These are phyloP conservation scores for Thinopyrum elongatum DNA, from an alignment of 176 grass and related monocot species.

Conservation along the genomic window DNA sequence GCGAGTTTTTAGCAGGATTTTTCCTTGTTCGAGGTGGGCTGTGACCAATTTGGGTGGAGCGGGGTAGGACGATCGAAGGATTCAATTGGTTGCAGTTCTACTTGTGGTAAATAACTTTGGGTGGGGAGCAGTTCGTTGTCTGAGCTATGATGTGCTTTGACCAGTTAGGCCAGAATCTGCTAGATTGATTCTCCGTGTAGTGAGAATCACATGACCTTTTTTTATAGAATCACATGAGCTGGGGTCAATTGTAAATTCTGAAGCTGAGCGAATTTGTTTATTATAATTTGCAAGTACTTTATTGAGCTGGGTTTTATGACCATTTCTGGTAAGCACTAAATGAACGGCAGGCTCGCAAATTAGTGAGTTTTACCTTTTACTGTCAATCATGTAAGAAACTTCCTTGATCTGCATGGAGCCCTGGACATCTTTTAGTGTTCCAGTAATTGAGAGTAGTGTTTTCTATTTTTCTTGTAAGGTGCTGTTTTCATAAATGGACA, in stretches of 20 bases:
- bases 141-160: no score
- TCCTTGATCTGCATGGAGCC: slow-evolving; percentile 5
- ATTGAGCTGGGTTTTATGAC: not conserved
- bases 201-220: not conserved
- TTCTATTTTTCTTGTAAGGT: not conserved
- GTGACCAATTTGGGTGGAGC: not conserved
- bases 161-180: not conserved
- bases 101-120: not conserved
- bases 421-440: not conserved
- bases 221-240: not conserved
- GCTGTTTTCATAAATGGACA: not conserved
- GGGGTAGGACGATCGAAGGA: not conserved
- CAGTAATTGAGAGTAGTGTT: not conserved
- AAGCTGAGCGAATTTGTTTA: not conserved
- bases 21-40: not conserved
- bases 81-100: not conserved
- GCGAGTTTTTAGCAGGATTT: not conserved
- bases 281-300: not conserved
- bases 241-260: slow-evolving; percentile 8
- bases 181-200: not conserved
- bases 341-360: not conserved
- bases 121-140: not conserved
- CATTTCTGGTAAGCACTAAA: not conserved
- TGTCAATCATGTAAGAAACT: slow-evolving; percentile 17
- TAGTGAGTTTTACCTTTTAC: not conserved